phyloP scores from a whole-genome alignment of 1,284 basidiomycete species.

The Ceratobasidium sp. region DNA sequence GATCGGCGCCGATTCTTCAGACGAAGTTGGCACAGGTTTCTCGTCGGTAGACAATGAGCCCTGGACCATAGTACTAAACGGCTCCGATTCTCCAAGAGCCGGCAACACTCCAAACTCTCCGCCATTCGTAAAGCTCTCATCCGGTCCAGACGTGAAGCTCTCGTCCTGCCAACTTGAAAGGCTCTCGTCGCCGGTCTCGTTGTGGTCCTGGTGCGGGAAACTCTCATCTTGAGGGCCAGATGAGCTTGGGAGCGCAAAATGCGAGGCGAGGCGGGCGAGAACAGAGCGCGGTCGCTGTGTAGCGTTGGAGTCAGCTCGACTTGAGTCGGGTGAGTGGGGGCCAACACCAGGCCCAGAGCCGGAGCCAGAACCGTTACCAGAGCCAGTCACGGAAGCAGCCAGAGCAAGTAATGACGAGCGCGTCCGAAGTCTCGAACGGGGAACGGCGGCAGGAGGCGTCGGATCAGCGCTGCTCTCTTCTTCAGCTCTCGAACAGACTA shows the following conservation, averaged over 20 bases:
- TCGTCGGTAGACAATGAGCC: not conserved
- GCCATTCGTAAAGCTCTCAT: slow-evolving; percentile 13
- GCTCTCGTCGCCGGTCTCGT: no score
- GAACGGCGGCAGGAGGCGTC: slow-evolving; percentile 1
- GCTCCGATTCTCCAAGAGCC: not conserved
- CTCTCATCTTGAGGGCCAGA: no score
- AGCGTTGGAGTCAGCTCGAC: no score
- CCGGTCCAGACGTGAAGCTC: not conserved
- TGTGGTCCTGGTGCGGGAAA: no score
- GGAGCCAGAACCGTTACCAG: not conserved
- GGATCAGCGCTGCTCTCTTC: not conserved
- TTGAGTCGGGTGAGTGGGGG: no score
- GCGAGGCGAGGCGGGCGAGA: slow-evolving; percentile 7
- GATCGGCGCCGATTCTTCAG: not conserved
- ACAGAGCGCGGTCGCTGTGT: not conserved
- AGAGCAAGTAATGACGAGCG: slow-evolving; percentile 20
- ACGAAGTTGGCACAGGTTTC: not conserved
- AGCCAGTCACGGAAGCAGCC: not conserved
- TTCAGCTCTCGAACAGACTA: slow-evolving; percentile 6
- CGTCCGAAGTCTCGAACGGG: slow-evolving; percentile 8
- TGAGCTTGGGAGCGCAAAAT: not conserved
- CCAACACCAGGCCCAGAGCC: no score
- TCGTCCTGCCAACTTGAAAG: no score
- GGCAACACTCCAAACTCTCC: not conserved
- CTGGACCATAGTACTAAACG: not conserved